phyloP scores from a whole-genome alignment of 2,329 filamentous ascomycete species.

The Aureobasidium sp. region DNA sequence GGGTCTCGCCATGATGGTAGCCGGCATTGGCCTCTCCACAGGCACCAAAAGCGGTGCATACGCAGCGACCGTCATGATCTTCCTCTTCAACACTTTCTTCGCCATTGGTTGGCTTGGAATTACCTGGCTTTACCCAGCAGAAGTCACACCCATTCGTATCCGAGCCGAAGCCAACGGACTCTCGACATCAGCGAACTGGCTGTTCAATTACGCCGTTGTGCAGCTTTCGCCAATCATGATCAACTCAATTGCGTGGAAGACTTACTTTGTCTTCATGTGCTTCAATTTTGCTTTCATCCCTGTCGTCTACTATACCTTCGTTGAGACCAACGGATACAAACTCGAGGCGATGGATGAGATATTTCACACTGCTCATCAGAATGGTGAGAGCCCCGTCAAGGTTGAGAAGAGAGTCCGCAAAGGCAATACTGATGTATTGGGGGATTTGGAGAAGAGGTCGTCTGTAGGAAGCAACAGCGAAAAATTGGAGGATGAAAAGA shows the following conservation, averaged over 20 bases:
- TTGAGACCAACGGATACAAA: constrained; percentile 20
- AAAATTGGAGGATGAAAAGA: not conserved
- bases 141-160: constrained; percentile 27
- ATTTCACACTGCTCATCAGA: constrained; percentile 21
- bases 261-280: constrained; percentile 54
- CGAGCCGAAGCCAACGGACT: constrained; percentile 27
- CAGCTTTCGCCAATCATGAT: constrained; percentile 47
- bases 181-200: constrained; percentile 49
- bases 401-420: constrained; percentile 19
- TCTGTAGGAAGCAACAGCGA: not conserved
- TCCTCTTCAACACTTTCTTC: constrained; percentile 31
- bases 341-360: constrained; percentile 25
- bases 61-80: constrained; percentile 29
- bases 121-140: constrained; percentile 27
- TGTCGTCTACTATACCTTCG: constrained; percentile 21
- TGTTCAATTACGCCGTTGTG: constrained; percentile 43
- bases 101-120: constrained; percentile 28
- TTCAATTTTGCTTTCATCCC: constrained; percentile 56
- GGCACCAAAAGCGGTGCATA: not conserved
- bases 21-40: constrained; percentile 12
- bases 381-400: constrained; percentile 22
- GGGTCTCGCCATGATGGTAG: constrained; percentile 17
- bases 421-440: not conserved
- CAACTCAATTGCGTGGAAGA: constrained; percentile 48
- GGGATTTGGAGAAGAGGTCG: not conserved